Percentiles rank a stretch among this genome's conserved stretches.
phyloP scores from a whole-genome alignment of 495 filamentous ascomycete species.

The Podospora fimiseda region DNA sequence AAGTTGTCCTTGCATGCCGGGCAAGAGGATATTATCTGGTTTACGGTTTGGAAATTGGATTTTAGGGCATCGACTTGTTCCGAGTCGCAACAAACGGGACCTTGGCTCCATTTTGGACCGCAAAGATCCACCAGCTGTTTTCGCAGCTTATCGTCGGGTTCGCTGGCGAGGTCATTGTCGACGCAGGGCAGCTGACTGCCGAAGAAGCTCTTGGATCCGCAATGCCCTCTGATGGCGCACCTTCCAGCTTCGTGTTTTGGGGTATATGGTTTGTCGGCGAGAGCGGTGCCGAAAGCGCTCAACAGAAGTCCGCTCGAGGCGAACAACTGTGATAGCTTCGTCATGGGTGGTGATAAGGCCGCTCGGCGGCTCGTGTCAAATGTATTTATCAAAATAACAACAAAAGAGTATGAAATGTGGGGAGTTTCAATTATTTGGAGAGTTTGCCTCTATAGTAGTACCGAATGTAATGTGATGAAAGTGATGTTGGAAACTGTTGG shows the following conservation, averaged over 20 bases:
- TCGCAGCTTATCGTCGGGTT: constrained; percentile 61
- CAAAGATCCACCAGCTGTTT: constrained; percentile 78
- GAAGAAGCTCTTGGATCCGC: constrained; percentile 83
- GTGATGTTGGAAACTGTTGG: background rate
- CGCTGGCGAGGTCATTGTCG: constrained; percentile 79
- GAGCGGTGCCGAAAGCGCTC: constrained; percentile 22
- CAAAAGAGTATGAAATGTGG: no score
- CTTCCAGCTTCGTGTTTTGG: constrained; percentile 79
- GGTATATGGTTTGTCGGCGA: constrained; percentile 33
- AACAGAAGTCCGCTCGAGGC: constrained; percentile 33
- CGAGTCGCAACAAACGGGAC: constrained; percentile 73
- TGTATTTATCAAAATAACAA: background rate
- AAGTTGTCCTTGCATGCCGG: constrained; percentile 97
- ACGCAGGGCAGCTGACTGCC: constrained; percentile 82
- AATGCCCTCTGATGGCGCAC: constrained; percentile 86
- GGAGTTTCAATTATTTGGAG: no score
- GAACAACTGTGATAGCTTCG: constrained; percentile 28
- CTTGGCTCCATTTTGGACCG: constrained; percentile 74
- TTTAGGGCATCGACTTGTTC: constrained; percentile 79
- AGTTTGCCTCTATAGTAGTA: no score
- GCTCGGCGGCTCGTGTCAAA: constrained; percentile 24
- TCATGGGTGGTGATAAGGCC: constrained; percentile 23
- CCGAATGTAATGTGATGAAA: no score
- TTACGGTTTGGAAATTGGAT: constrained; percentile 77
- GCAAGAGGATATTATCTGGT: constrained; percentile 81